Percentiles rank a stretch among this genome's conserved stretches.
Conservation (phyloP, 2,329 filamentous ascomycete genomes). For the Alternaria tenuissima region DNA sequence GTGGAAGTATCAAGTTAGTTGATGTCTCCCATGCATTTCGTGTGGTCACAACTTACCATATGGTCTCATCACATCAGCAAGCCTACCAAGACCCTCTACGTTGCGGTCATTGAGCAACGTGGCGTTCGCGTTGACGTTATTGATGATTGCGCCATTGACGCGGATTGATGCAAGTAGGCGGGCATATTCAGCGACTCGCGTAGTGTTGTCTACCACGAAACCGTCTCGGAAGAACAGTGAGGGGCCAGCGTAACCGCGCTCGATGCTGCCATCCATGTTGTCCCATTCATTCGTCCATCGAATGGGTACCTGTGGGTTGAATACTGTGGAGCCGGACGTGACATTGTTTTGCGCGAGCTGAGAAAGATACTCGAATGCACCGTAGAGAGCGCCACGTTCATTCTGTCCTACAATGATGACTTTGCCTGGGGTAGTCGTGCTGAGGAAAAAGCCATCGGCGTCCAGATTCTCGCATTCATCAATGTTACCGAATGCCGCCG, state of each 20-base stretch:
- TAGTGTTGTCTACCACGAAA: conserved; percentile 64
- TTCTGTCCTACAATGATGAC: conserved; percentile 71
- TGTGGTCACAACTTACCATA: conserved; percentile 59
- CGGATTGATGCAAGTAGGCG: conserved; percentile 72
- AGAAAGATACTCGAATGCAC: conserved; percentile 73
- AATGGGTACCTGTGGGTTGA: conserved; percentile 67
- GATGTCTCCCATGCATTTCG: background rate
- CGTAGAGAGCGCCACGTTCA: conserved; percentile 73
- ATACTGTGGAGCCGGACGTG: conserved; percentile 56
- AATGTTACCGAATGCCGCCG: conserved; percentile 45
- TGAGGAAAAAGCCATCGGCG: conserved; percentile 70
- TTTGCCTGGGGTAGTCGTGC: conserved; percentile 51
- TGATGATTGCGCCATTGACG: conserved; percentile 72
- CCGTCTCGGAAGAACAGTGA: conserved; percentile 74
- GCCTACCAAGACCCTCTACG: conserved; percentile 66
- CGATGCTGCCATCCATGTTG: conserved; percentile 72
- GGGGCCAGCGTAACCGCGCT: conserved; percentile 71
- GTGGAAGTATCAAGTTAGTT: background rate
- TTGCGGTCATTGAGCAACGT: conserved; percentile 64
- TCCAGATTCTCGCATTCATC: conserved; percentile 54
- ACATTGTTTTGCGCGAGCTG: conserved; percentile 69
- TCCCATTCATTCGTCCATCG: conserved; percentile 80
- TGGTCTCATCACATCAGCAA: conserved; percentile 72
- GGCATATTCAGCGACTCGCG: conserved; percentile 68
- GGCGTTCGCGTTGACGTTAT: conserved; percentile 76